Evolutionary conservation across 208 protist genomes (phyloP).

Genomic region (Leishmania tropica): DNA sequence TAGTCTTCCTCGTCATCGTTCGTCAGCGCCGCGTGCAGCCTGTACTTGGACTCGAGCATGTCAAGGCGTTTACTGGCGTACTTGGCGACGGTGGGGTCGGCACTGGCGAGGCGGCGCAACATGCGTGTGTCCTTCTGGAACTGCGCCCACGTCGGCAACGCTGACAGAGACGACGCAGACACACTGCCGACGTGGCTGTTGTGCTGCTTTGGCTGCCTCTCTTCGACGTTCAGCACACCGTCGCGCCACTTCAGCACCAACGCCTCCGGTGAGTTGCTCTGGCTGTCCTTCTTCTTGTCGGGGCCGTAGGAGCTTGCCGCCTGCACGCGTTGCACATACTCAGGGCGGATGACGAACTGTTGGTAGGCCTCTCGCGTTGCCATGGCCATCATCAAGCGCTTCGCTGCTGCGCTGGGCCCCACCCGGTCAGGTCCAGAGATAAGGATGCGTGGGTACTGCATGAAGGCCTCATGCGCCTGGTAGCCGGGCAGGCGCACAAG

Average conservation of each 20-base stretch:
- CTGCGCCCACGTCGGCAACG: conserved; percentile 60
- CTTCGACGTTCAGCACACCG: conserved; percentile 17
- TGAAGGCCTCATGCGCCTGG: conserved; percentile 16
- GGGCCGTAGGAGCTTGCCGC: no score
- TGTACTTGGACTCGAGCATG: conserved; percentile 89
- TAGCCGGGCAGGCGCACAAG: conserved; percentile 23
- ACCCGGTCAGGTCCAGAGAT: conserved; percentile 53
- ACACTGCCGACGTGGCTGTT: neutral
- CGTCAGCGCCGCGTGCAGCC: conserved; percentile 73
- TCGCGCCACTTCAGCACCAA: conserved; percentile 12
- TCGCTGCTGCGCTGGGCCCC: conserved; percentile 38
- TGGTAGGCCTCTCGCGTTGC: conserved; percentile 54
- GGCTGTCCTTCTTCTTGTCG: neutral
- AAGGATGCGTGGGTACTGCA: conserved; percentile 77
- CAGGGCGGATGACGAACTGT: conserved; percentile 28
- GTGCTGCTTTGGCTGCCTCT: neutral
- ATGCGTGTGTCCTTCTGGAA: conserved; percentile 66
- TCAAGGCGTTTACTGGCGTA: conserved; percentile 67
- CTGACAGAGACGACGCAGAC: conserved; percentile 14
- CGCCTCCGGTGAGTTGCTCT: neutral
- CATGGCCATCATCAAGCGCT: conserved; percentile 37
- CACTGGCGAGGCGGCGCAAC: conserved; percentile 48
- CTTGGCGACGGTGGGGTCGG: conserved; percentile 58
- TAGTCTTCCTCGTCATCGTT: conserved; percentile 76
- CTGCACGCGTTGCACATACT: neutral